phyloP scores from a whole-genome alignment of 2,329 filamentous ascomycete genomes.

The Diaporthe aspalathi region DNA sequence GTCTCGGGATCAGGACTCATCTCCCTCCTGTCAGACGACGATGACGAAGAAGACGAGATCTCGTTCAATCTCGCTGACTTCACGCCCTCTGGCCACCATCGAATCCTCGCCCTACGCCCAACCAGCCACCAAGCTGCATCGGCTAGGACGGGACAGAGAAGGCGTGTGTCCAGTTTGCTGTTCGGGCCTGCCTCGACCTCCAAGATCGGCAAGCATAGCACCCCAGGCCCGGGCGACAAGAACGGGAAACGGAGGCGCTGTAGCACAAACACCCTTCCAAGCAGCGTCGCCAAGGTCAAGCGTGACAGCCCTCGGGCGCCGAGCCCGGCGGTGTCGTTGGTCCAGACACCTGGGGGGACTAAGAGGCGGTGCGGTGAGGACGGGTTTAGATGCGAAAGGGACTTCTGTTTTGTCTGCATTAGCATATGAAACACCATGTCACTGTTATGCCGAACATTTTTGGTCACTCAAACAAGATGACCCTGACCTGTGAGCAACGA shows the following conservation, averaged over 20 bases:
- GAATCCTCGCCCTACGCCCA: constrained; percentile 22
- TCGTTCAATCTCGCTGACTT: constrained; percentile 48
- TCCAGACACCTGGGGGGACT: constrained; percentile 63
- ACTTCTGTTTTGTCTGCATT: constrained; percentile 71
- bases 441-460: background rate
- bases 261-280: constrained; percentile 14
- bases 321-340: constrained; percentile 44
- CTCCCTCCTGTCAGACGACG: constrained; percentile 55
- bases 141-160: constrained; percentile 15
- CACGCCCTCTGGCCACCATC: constrained; percentile 39
- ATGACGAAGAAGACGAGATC: constrained; percentile 52
- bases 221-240: background rate
- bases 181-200: constrained; percentile 36
- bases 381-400: constrained; percentile 65
- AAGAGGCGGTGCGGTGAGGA: constrained; percentile 64
- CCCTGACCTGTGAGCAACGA: background rate
- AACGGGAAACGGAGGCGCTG: background rate
- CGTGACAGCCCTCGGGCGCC: constrained; percentile 35
- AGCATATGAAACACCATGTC: background rate
- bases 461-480: background rate
- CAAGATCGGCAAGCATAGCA: constrained; percentile 20
- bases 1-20: constrained; percentile 53
- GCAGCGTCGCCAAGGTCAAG: constrained; percentile 31
- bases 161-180: constrained; percentile 37
- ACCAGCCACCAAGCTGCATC: background rate